Conservation (phyloP, 768 basidiomycete species). For the Cyclocybe cylindracea region DNA sequence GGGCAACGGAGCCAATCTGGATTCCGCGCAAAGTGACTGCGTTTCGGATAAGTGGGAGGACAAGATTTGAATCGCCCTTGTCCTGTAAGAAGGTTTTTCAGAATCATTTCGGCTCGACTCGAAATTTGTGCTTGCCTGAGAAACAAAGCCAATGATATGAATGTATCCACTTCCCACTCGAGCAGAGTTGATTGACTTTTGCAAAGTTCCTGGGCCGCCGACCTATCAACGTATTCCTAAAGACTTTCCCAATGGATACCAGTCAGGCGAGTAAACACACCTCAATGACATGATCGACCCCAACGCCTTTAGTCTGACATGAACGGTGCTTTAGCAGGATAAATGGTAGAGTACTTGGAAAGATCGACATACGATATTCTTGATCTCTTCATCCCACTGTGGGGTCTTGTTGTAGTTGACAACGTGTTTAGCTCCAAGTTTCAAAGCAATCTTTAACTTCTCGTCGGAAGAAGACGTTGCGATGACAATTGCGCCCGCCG, state of each 20-base stretch:
- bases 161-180: constrained; percentile 41
- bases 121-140: constrained; percentile 27
- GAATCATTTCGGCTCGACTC: background rate
- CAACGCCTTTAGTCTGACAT: constrained; percentile 35
- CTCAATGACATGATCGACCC: constrained; percentile 42
- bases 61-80: constrained; percentile 28
- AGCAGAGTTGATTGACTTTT: constrained; percentile 40
- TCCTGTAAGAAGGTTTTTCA: constrained; percentile 12
- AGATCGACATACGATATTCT: constrained; percentile 38
- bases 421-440: constrained; percentile 53
- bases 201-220: constrained; percentile 53
- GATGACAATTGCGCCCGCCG: constrained; percentile 64
- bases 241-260: background rate
- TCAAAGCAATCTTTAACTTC: constrained; percentile 54
- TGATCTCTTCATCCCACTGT: constrained; percentile 58
- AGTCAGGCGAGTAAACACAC: constrained; percentile 11
- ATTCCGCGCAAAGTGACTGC: constrained; percentile 51
- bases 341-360: background rate
- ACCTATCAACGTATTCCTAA: constrained; percentile 38
- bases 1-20: constrained; percentile 53
- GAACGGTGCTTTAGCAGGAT: background rate
- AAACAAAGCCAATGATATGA: constrained; percentile 54
- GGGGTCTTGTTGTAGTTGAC: constrained; percentile 65
- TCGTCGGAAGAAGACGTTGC: constrained; percentile 67
- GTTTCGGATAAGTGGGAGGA: constrained; percentile 35